These are phyloP conservation scores for Laguncularia racemosa DNA, from an alignment of 345 rosid genomes.

Conservation along the genomic window DNA sequence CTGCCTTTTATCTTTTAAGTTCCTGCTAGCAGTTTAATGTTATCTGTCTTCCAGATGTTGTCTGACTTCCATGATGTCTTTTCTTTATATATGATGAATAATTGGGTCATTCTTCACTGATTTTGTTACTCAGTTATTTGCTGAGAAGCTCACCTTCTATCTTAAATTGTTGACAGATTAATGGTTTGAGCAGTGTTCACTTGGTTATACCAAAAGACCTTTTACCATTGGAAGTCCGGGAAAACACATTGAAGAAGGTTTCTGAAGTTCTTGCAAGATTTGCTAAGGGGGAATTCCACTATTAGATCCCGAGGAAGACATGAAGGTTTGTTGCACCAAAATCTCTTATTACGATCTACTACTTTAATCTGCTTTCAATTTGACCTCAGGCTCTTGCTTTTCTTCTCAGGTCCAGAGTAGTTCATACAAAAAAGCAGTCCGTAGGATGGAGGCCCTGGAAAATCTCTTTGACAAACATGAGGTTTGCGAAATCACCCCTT, in stretches of 20 bases:
- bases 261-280: constrained; percentile 75
- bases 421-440: constrained; percentile 68
- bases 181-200: constrained; percentile 68
- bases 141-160: not conserved
- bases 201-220: constrained; percentile 74
- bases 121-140: too few species aligned
- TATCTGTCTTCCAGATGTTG: not conserved
- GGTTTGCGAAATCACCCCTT: constrained; percentile 81
- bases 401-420: constrained; percentile 57
- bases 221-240: constrained; percentile 78
- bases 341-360: not conserved
- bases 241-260: constrained; percentile 77
- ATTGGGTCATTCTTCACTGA: not conserved
- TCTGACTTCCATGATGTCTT: not conserved
- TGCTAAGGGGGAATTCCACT: constrained; percentile 55
- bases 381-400: constrained; percentile 8
- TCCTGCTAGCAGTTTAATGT: constrained; percentile 1
- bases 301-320: constrained; percentile 77
- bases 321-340: constrained; percentile 45
- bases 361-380: constrained; percentile 1
- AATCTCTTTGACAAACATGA: constrained; percentile 81
- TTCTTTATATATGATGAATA: not conserved
- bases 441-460: constrained; percentile 83
- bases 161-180: constrained; percentile 45
- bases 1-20: not conserved